Evolutionary conservation across 805 yeast species (phyloP), one percentile per base, ranked within the genome.

Genomic region (Kregervanrija delftensis): DNA sequence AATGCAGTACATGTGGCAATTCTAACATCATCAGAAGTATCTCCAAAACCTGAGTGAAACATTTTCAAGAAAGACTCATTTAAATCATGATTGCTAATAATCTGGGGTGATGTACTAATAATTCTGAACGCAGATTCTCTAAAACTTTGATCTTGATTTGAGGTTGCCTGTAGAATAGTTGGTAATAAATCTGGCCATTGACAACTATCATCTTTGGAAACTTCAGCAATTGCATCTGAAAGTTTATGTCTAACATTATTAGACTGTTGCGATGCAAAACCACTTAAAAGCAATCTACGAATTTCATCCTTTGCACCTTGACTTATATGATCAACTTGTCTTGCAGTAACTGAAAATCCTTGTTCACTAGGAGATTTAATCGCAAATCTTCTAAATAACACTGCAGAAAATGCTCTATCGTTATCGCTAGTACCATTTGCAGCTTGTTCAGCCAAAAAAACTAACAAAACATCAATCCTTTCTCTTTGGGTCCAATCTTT

Each of bases 121-220:
- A 93, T 86, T 66, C 99, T 79, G 68, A 86, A 93, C 12, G 95
- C 86, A 1, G 95, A 83, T 62, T 91, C 98, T 58, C 96, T 79
- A 51, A 86, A 79, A 45, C 81, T 76, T 12, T 83, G 71, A 56
- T 83, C 84, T 32, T 45, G 46, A 50, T 53, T 62, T n/a, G 56
- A 31, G 8, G 62, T 50, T 10, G 93, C 88, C 54, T 76, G 78
- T 49, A 87, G 76, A 35, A 91, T 69, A 0, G 88, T 79, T 42
- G 86, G 88, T 34, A 89, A 66, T 40, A 85, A 74, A 36, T 86
- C 90, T 12, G 82, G 77, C 99, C 99, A 91, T 16, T 69, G 71
- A 14, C 68, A 71, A 3, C 68, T 56, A 11, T 77, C 81, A 47
- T 79, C 83, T 56, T 82, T 81, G 2, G 96, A 95, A 39, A 91